These are phyloP conservation scores for Rhytidiadelphus loreus DNA, from an alignment of 225 moss, liverwort and hornwort species.

Conservation along the genomic window DNA sequence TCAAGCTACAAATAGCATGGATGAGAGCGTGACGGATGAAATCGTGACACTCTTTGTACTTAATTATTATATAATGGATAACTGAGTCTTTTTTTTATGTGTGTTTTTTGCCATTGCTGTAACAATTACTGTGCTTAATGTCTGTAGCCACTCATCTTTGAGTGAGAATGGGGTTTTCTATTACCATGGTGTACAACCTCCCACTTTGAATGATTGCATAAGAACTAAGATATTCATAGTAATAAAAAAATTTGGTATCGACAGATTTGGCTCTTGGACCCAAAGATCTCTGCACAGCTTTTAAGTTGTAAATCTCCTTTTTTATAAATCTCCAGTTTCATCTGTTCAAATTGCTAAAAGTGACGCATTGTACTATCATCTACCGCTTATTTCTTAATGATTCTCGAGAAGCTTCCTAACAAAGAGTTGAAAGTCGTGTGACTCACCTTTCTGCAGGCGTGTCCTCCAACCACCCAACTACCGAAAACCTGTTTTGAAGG, in stretches of 20 bases:
- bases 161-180: background rate
- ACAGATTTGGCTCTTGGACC: background rate
- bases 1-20: background rate
- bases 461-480: background rate
- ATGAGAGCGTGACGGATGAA: background rate
- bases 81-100: background rate
- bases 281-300: background rate
- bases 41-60: background rate
- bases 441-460: background rate
- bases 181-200: background rate
- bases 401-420: background rate
- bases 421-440: background rate
- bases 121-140: background rate
- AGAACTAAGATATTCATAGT: background rate
- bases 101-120: too few species aligned
- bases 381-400: background rate
- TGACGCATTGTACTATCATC: background rate
- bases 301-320: background rate
- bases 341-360: background rate
- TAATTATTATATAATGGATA: background rate
- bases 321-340: background rate
- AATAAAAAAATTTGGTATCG: background rate
- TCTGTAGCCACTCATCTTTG: too few species aligned
- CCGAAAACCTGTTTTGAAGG: background rate
- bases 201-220: background rate